phyloP scores from a whole-genome alignment of 2,329 filamentous ascomycete species.

The Cladophialophora carrionii region DNA sequence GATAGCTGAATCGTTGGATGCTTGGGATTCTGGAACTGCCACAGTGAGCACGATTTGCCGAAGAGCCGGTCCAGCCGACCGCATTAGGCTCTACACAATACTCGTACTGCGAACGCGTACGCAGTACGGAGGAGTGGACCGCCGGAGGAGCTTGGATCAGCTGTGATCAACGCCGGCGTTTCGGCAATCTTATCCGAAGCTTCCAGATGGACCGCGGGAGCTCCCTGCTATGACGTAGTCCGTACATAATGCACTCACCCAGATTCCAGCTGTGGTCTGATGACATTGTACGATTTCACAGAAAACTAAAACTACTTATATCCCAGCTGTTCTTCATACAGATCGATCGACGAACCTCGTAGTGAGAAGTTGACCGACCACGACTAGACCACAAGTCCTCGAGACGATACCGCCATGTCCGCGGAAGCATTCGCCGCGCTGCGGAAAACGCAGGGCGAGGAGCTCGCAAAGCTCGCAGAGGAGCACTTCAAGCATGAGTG shows the following conservation, averaged over 20 bases:
- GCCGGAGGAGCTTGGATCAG: not conserved
- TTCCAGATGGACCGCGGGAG: not conserved
- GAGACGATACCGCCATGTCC: conserved; percentile 37
- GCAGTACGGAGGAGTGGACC: not conserved
- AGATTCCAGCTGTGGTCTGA: not conserved
- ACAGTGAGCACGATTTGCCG: not conserved
- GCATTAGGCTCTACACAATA: not conserved
- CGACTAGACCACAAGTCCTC: not conserved
- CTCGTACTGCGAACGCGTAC: too few species aligned
- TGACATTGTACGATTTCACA: not conserved
- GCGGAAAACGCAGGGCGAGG: conserved; percentile 53
- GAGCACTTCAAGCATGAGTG: conserved; percentile 62
- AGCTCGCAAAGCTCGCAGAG: conserved; percentile 60
- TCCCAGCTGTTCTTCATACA: not conserved
- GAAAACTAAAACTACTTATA: not conserved
- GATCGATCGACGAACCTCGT: not conserved
- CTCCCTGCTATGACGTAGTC: not conserved
- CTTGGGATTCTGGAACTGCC: not conserved
- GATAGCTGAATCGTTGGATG: too few species aligned
- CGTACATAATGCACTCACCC: not conserved
- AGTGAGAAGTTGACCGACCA: not conserved
- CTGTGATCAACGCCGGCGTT: too few species aligned
- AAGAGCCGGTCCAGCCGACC: too few species aligned
- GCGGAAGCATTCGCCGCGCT: conserved; percentile 54
- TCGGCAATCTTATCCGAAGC: not conserved